These are phyloP conservation scores for Phalaenopsis hybrid DNA, from an alignment of 116 monocot species.

Conservation along the genomic window DNA sequence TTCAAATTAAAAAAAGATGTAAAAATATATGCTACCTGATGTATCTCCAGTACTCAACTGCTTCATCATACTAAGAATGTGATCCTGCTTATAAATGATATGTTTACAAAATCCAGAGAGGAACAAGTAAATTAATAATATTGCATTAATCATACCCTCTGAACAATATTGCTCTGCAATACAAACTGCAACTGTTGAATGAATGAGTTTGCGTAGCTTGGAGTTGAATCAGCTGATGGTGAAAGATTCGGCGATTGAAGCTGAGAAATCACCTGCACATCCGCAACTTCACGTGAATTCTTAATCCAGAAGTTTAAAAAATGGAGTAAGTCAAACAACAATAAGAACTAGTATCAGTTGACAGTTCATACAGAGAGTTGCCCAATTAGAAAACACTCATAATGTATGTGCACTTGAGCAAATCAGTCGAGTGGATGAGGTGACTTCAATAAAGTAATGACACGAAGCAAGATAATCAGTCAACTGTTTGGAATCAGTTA, in stretches of 20 bases:
- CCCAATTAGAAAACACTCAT: no score
- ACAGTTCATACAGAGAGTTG: no score
- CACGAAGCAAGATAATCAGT: no score
- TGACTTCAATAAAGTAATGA: no score
- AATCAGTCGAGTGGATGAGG: no score
- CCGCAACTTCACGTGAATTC: background rate
- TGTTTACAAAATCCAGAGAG: background rate
- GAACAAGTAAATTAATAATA: background rate
- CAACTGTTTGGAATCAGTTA: no score
- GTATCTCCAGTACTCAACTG: conserved; percentile 1
- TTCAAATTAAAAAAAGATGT: background rate
- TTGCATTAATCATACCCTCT: conserved; percentile 29
- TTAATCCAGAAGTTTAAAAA: background rate
- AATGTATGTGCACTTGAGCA: no score
- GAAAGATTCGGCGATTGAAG: conserved; percentile 15
- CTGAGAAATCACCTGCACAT: conserved; percentile 34
- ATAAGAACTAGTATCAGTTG: background rate
- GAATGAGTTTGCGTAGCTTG: conserved; percentile 12
- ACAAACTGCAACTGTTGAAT: conserved; percentile 28
- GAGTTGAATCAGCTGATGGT: conserved; percentile 13
- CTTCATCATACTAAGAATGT: conserved; percentile 4
- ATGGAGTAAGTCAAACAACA: background rate
- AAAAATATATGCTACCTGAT: background rate
- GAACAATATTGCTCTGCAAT: conserved; percentile 38
- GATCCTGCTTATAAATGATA: conserved; percentile 15